Evolutionary conservation across 2,329 filamentous ascomycete species (phyloP), one percentile per base, ranked within the genome.

Genomic region (Pseudocercospora fuligena): DNA sequence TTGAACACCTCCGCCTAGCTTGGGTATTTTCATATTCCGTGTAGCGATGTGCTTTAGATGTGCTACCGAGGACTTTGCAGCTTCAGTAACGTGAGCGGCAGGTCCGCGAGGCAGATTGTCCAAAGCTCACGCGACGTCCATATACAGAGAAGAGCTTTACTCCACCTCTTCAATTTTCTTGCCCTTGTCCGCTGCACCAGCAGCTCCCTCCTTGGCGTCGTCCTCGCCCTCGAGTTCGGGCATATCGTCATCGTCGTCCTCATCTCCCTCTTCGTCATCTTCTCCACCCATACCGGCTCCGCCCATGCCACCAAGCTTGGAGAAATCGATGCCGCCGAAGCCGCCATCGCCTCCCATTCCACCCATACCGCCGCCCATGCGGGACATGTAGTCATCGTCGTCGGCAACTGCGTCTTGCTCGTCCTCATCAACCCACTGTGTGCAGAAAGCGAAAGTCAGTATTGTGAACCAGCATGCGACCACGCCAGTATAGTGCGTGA

Each of bases 341-440:
- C 68, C 68, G 19, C 69, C 69, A 46, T 66, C 65, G 59, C 79
- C 84, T 46, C 81, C 81, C 77, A 80, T 82, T 64, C 82, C 83
- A 56, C 73, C 78, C 66, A 70, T 69, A 33, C 69, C 71, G 74
- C 74, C 74, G 72, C 82, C 82, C 82, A 84, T 84, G 72, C 81
- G 80, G 70, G 76, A 79, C 81, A 84, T 83, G 77, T 80, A 81
- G 73, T 83, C 81, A 80, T 97, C 94, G 64, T 97, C 93, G 72
- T 96, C 93, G 58, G 88, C 85, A 67, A 88, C 90, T 82, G 93
- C 93, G 78, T 98, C 91, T 85, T 99, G 95, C 88, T 99, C 95
- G 79, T 99, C 94, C 88, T 97, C 93, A 74, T 97, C 94, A 76
- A 97, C 92, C 94, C 94, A 97, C 88, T 90, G 67, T 31, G 31